These are phyloP conservation scores for Friedmanniomyces simplex DNA, from an alignment of 495 filamentous ascomycete genomes.

Conservation along the genomic window DNA sequence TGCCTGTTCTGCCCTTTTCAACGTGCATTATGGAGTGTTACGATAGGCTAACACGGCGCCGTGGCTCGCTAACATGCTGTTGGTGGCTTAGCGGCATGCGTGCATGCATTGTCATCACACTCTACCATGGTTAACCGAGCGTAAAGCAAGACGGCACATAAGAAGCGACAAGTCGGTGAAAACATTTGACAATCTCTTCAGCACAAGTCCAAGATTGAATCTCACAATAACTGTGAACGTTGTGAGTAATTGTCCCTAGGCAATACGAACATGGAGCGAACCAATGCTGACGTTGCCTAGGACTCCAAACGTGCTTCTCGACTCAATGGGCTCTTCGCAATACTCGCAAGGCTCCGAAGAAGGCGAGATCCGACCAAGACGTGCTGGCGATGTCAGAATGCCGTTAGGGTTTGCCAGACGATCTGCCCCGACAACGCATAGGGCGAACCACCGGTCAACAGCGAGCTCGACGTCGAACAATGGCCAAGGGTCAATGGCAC, in stretches of 20 bases:
- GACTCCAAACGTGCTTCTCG: background rate
- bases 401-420: background rate
- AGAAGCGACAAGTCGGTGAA: background rate
- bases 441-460: background rate
- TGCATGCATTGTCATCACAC: too few relatives aligned
- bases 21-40: too few relatives aligned
- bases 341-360: background rate
- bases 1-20: too few relatives aligned
- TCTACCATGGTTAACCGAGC: too few relatives aligned
- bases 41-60: too few relatives aligned
- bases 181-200: background rate
- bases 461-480: background rate
- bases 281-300: background rate
- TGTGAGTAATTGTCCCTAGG: background rate
- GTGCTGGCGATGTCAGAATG: background rate
- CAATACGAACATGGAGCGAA: background rate
- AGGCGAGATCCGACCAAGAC: background rate
- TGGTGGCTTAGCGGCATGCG: too few relatives aligned
- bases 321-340: background rate
- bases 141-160: too few relatives aligned
- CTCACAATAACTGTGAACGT: background rate
- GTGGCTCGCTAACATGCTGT: too few relatives aligned
- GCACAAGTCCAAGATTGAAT: background rate
- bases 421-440: background rate
- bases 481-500: background rate